Percentiles rank a stretch among this genome's conserved stretches.
phyloP scores from a whole-genome alignment of 208 protist species.

The Trypanosomatidae sp. region DNA sequence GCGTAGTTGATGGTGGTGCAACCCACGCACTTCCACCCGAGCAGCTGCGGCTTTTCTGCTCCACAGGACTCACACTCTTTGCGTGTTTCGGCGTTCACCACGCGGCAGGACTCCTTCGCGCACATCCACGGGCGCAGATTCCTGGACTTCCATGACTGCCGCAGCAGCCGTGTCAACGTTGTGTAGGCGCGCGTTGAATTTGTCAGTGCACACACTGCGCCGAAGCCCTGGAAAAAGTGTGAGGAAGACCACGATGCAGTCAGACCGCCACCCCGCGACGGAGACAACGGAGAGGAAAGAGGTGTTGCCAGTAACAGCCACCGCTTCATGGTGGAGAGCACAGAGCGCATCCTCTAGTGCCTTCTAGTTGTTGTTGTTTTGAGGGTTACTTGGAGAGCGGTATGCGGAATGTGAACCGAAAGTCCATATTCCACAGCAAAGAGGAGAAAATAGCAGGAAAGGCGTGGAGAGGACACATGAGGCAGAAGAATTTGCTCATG shows the following conservation, averaged over 20 bases:
- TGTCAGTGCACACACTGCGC: background rate
- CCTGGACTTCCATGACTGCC: conserved; percentile 63
- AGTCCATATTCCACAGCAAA: background rate
- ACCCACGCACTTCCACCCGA: conserved; percentile 76
- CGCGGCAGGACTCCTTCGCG: conserved; percentile 57
- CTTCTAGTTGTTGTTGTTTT: background rate
- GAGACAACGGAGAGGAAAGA: background rate
- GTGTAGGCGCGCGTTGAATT: conserved; percentile 10
- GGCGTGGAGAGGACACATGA: background rate
- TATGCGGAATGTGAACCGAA: background rate
- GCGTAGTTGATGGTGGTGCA: conserved; percentile 66
- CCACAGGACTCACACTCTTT: conserved; percentile 56
- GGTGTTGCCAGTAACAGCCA: no score
- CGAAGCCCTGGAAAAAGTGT: background rate
- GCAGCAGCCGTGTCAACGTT: conserved; percentile 19
- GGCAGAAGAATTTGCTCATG: background rate
- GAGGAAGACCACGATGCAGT: background rate
- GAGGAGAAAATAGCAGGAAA: background rate
- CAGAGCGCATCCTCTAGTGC: background rate
- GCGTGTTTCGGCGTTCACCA: conserved; percentile 38
- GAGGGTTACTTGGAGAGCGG: no score
- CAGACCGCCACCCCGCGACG: background rate
- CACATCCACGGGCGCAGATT: conserved; percentile 81
- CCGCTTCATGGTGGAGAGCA: background rate
- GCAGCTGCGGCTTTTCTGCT: conserved; percentile 56